Percentiles rank a stretch among this genome's conserved stretches.
Evolutionary conservation across 441 rosid genomes (phyloP).

Genomic region (Viola pubescens): DNA sequence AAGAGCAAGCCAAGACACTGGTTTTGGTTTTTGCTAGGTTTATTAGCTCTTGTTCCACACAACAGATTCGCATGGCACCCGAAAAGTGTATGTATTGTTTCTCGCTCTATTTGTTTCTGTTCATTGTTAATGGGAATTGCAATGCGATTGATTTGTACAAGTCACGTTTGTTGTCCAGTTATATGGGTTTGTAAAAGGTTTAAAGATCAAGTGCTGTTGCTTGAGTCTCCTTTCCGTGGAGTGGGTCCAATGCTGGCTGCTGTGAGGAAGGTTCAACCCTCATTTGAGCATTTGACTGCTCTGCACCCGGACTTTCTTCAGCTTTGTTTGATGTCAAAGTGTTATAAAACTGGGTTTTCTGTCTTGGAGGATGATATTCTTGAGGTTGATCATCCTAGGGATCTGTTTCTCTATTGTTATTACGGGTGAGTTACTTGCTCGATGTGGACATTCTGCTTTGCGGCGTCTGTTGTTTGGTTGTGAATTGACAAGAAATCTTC

Average conservation of each 20-base stretch:
- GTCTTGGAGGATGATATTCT: conserved; percentile 72
- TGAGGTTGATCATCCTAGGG: conserved; percentile 88
- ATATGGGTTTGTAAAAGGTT: conserved; percentile 67
- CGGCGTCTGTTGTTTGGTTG: conserved; percentile 1
- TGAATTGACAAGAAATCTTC: background rate
- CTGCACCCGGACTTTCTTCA: conserved; percentile 92
- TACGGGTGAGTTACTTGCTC: conserved; percentile 60
- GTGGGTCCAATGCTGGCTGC: conserved; percentile 67
- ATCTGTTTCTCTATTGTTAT: conserved; percentile 79
- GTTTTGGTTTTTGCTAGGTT: conserved; percentile 47
- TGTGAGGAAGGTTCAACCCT: conserved; percentile 60
- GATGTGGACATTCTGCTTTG: conserved; percentile 6
- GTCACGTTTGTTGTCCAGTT: conserved; percentile 34
- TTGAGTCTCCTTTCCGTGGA: conserved; percentile 63
- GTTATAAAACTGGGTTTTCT: conserved; percentile 70
- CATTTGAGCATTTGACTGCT: conserved; percentile 67
- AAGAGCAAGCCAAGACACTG: conserved; percentile 41
- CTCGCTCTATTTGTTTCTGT: too few relatives aligned
- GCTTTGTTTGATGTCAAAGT: conserved; percentile 67
- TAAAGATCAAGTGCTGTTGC: conserved; percentile 64
- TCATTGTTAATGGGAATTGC: background rate
- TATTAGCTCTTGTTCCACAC: conserved; percentile 51
- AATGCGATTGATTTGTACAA: conserved; percentile 6
- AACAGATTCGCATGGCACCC: conserved; percentile 68
- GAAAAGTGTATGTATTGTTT: conserved; percentile 53